Evolutionary conservation across 306 rosid species (phyloP).

Genomic region (Phaseolus lunatus): DNA sequence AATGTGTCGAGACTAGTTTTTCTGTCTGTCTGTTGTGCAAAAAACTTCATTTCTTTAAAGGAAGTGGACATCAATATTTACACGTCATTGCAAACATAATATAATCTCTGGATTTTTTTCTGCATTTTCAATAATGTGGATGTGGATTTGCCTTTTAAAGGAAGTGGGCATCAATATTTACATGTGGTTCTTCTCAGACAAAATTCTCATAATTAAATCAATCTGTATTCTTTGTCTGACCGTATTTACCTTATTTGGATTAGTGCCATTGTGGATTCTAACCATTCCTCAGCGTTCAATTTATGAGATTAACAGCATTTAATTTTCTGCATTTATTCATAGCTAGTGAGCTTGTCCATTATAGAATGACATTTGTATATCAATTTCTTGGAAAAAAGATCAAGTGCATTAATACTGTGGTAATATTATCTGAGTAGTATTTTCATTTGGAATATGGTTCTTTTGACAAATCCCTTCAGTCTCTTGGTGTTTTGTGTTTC

Average conservation of each 20-base stretch:
- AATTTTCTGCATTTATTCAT: background rate
- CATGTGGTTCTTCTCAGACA: background rate
- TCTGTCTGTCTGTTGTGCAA: background rate
- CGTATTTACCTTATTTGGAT: background rate
- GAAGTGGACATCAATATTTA: too few species aligned
- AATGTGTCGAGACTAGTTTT: background rate
- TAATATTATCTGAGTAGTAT: background rate
- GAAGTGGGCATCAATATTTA: background rate
- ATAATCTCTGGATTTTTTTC: constrained; percentile 3
- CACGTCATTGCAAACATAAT: background rate
- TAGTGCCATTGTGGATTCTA: background rate
- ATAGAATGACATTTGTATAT: background rate
- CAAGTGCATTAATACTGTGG: background rate
- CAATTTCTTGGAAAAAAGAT: background rate
- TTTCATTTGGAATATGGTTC: background rate
- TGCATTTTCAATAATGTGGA: background rate
- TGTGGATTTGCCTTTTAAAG: background rate
- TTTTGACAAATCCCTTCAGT: background rate
- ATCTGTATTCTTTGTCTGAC: background rate
- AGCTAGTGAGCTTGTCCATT: background rate
- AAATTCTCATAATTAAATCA: background rate
- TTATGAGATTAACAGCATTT: background rate
- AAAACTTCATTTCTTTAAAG: background rate
- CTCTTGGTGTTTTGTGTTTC: background rate
- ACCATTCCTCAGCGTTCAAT: background rate